Evolutionary conservation across 495 filamentous ascomycete genomes (phyloP).

Genomic region (Daldinia childiae): DNA sequence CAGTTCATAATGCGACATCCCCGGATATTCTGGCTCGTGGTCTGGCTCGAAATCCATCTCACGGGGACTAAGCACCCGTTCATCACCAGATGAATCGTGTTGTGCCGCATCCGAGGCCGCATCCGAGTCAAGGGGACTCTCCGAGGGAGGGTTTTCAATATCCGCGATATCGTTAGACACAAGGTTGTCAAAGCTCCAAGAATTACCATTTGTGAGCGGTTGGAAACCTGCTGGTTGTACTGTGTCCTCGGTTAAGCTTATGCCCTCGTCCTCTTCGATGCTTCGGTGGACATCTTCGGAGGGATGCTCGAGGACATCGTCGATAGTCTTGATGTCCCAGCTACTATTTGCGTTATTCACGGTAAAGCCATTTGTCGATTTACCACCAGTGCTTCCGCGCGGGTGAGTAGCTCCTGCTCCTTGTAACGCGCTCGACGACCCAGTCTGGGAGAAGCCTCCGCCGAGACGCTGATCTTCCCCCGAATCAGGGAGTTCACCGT

Average conservation of each 20-base stretch:
- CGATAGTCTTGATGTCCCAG: slow-evolving; percentile 7
- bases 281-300: slow-evolving; percentile 26
- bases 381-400: slow-evolving; percentile 68
- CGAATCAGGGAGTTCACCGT: slow-evolving; percentile 62
- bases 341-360: background rate
- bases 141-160: slow-evolving; percentile 43
- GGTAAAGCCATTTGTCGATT: slow-evolving; percentile 37
- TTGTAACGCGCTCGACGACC: slow-evolving; percentile 83
- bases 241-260: slow-evolving; percentile 44
- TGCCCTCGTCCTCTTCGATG: slow-evolving; percentile 53
- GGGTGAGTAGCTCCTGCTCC: slow-evolving; percentile 79
- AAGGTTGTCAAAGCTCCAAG: slow-evolving; percentile 53
- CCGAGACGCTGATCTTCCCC: slow-evolving; percentile 88
- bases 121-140: slow-evolving; percentile 46
- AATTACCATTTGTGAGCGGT: slow-evolving; percentile 29
- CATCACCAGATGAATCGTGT: slow-evolving; percentile 47
- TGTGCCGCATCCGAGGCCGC: slow-evolving; percentile 53
- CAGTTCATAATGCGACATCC: slow-evolving; percentile 39
- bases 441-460: slow-evolving; percentile 82
- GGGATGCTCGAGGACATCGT: slow-evolving; percentile 21
- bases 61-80: slow-evolving; percentile 37
- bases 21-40: slow-evolving; percentile 39
- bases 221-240: slow-evolving; percentile 22
- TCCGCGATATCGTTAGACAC: slow-evolving; percentile 1
- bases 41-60: slow-evolving; percentile 36